phyloP scores from a whole-genome alignment of 2,329 filamentous ascomycete genomes.

The Coniochaeta ligniaria region DNA sequence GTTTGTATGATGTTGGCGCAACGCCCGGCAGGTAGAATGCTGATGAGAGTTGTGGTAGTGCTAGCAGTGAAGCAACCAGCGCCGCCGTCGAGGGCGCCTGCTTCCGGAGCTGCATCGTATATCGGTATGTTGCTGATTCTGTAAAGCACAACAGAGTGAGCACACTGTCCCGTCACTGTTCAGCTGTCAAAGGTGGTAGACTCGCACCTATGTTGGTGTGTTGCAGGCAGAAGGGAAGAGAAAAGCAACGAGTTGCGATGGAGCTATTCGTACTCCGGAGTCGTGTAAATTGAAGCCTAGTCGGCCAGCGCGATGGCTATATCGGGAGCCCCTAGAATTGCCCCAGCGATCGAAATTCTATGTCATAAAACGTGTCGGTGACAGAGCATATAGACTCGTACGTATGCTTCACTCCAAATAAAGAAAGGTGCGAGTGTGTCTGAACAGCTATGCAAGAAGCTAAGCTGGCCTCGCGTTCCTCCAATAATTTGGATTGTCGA shows the following conservation, averaged over 20 bases:
- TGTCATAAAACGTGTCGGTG: background rate
- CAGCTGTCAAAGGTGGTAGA: background rate
- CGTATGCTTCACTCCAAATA: background rate
- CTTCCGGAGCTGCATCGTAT: slow-evolving; percentile 36
- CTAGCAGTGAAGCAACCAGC: slow-evolving; percentile 42
- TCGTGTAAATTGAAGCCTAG: background rate
- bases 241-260: background rate
- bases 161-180: background rate
- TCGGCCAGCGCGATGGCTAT: background rate
- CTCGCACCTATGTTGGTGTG: background rate
- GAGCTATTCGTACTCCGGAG: background rate
- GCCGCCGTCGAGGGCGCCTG: slow-evolving; percentile 36
- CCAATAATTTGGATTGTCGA: background rate
- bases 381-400: background rate
- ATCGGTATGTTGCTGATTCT: background rate
- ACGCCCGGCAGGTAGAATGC: slow-evolving; percentile 97
- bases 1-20: slow-evolving; percentile 84
- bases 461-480: background rate
- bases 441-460: background rate
- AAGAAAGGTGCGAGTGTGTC: background rate
- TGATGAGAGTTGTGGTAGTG: slow-evolving; percentile 46
- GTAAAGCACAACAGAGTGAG: background rate
- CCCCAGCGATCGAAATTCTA: background rate
- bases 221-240: background rate
- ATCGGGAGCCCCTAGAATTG: too few species aligned